Conservation (phyloP, 441 rosid species). For the Aleurites moluccanus region DNA sequence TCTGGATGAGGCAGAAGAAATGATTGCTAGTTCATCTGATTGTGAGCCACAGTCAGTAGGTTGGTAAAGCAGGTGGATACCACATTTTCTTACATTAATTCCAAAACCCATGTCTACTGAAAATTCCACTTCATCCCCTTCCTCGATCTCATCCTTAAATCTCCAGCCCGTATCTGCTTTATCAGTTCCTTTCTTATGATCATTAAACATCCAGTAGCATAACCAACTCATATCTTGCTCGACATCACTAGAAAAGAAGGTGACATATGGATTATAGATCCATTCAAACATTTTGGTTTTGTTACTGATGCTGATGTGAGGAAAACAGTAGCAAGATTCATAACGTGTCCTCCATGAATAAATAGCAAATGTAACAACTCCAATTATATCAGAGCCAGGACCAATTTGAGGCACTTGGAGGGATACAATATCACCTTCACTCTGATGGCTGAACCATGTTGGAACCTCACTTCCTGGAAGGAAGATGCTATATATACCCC, state of each 20-base stretch:
- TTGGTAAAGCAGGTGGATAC: constrained; percentile 14
- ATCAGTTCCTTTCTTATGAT: background rate
- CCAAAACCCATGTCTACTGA: constrained; percentile 18
- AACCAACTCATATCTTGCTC: constrained; percentile 21
- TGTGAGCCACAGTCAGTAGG: background rate
- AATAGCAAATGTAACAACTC: constrained; percentile 7
- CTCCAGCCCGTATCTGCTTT: constrained; percentile 12
- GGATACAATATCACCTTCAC: background rate
- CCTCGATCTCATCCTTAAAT: constrained; percentile 13
- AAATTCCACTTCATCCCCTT: constrained; percentile 24
- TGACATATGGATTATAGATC: constrained; percentile 17
- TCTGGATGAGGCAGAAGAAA: constrained; percentile 14
- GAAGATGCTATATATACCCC: constrained; percentile 11
- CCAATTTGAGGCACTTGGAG: background rate
- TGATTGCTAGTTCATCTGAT: background rate
- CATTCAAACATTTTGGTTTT: constrained; percentile 20
- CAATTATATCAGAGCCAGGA: background rate
- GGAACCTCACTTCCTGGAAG: constrained; percentile 16
- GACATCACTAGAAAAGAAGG: constrained; percentile 9
- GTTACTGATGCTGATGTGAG: constrained; percentile 5
- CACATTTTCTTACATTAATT: constrained; percentile 17
- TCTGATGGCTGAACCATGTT: constrained; percentile 10
- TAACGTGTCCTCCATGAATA: constrained; percentile 8
- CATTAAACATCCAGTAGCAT: constrained; percentile 19
- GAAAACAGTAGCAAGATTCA: constrained; percentile 9